Conservation (phyloP, 805 yeast genomes). For the Candida cerambycidarum region DNA sequence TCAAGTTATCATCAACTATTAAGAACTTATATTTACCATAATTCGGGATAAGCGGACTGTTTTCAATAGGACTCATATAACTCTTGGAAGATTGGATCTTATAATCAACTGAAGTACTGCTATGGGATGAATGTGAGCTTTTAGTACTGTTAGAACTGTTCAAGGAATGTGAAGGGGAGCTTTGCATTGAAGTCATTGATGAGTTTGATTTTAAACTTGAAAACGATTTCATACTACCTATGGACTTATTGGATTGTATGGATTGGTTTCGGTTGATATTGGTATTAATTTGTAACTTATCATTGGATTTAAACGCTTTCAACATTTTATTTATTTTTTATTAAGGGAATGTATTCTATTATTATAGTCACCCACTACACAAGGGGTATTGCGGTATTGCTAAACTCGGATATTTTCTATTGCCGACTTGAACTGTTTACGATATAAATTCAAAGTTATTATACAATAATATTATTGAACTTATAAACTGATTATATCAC, state of each 20-base stretch:
- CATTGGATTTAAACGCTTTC: conserved; percentile 16
- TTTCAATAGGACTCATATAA: conserved; percentile 14
- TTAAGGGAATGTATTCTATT: background rate
- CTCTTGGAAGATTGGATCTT: conserved; percentile 12
- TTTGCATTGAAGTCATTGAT: conserved; percentile 1
- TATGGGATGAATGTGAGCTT: conserved; percentile 1
- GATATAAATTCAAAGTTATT: no score
- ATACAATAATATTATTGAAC: no score
- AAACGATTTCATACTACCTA: conserved; percentile 7
- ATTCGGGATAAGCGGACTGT: conserved; percentile 19
- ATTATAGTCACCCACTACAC: background rate
- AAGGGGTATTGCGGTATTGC: background rate
- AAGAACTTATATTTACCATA: conserved; percentile 20
- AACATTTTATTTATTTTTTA: conserved; percentile 11
- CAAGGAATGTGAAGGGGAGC: conserved; percentile 3
- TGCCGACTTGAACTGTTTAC: no score
- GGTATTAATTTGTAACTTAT: conserved; percentile 10
- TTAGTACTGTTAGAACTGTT: conserved; percentile 10
- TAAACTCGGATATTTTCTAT: background rate
- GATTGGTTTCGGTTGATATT: conserved; percentile 8
- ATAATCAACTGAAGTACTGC: conserved; percentile 8
- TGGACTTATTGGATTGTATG: conserved; percentile 11
- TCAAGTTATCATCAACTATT: conserved; percentile 43
- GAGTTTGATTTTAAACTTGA: conserved; percentile 2
- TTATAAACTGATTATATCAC: no score